Conservation (phyloP, 176 grass and related monocot species). For the Raddia distichophylla region DNA sequence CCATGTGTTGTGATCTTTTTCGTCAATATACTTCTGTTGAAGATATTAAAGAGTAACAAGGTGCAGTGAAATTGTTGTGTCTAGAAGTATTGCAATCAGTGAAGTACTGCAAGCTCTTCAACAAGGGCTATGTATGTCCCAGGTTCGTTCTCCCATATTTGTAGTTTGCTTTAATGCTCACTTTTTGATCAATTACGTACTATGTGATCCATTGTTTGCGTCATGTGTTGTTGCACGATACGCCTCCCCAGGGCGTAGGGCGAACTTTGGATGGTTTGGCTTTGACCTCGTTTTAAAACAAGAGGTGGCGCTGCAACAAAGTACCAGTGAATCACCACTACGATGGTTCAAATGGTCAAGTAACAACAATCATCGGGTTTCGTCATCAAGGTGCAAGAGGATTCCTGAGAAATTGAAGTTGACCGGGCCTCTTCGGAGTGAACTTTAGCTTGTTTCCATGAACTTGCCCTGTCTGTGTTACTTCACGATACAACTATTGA, state of each 20-base stretch:
- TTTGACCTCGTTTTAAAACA: not conserved
- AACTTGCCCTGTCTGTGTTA: not conserved
- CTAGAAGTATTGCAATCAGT: not conserved
- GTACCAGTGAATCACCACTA: not conserved
- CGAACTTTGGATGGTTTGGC: not conserved
- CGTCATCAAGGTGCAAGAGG: not conserved
- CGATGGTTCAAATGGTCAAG: not conserved
- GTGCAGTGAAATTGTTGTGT: not conserved
- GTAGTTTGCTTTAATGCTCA: not conserved
- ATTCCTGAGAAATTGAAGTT: constrained; percentile 22
- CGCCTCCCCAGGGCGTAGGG: not conserved
- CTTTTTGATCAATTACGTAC: not conserved
- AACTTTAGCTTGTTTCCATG: not conserved
- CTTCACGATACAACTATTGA: too few relatives aligned
- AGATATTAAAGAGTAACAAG: not conserved
- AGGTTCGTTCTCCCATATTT: not conserved
- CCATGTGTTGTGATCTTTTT: not conserved
- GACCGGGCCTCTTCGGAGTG: not conserved
- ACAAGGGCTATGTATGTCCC: not conserved
- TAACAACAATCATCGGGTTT: not conserved
- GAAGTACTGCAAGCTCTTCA: not conserved
- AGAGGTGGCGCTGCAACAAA: not conserved
- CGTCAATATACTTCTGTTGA: not conserved
- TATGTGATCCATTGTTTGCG: not conserved
- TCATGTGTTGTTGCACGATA: not conserved